Percentiles rank a stretch among this genome's conserved stretches.
phyloP scores from a whole-genome alignment of 2,329 filamentous ascomycete genomes.

The Fusarium transvaalense region DNA sequence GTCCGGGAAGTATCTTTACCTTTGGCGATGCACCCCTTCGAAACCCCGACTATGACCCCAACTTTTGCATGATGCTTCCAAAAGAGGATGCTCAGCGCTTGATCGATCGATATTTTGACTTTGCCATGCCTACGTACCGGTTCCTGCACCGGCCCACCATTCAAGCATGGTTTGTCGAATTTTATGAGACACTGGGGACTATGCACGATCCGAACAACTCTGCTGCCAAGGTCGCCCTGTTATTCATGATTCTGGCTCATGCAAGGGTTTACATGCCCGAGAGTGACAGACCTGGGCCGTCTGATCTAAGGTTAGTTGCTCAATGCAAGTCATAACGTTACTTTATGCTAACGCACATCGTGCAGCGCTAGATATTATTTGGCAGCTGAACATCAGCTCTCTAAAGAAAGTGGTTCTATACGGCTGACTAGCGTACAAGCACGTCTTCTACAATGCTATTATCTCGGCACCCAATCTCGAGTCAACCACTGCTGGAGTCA shows the following conservation, averaged over 20 bases:
- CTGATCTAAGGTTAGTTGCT: constrained; percentile 38
- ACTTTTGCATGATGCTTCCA: constrained; percentile 57
- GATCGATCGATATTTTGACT: constrained; percentile 67
- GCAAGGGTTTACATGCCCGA: constrained; percentile 57
- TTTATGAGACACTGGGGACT: constrained; percentile 52
- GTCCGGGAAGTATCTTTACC: constrained; percentile 57
- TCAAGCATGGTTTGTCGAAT: constrained; percentile 60
- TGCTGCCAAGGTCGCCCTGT: constrained; percentile 55
- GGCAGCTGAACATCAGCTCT: constrained; percentile 54
- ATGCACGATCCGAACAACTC: constrained; percentile 46
- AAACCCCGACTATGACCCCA: constrained; percentile 51
- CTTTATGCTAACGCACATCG: background rate
- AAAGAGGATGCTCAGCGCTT: constrained; percentile 53
- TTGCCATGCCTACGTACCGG: constrained; percentile 67
- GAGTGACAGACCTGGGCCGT: constrained; percentile 42
- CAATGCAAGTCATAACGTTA: fast-evolving
- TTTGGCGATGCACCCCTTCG: constrained; percentile 64
- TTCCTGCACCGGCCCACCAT: constrained; percentile 66
- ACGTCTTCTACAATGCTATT: constrained; percentile 58
- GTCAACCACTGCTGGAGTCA: constrained; percentile 63
- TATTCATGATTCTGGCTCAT: constrained; percentile 66
- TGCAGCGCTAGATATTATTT: constrained; percentile 43
- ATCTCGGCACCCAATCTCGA: constrained; percentile 59
- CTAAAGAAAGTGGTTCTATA: constrained; percentile 55
- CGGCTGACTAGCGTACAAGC: constrained; percentile 58